Conservation (phyloP, 257 asterid species). For the Ballota nigra region DNA sequence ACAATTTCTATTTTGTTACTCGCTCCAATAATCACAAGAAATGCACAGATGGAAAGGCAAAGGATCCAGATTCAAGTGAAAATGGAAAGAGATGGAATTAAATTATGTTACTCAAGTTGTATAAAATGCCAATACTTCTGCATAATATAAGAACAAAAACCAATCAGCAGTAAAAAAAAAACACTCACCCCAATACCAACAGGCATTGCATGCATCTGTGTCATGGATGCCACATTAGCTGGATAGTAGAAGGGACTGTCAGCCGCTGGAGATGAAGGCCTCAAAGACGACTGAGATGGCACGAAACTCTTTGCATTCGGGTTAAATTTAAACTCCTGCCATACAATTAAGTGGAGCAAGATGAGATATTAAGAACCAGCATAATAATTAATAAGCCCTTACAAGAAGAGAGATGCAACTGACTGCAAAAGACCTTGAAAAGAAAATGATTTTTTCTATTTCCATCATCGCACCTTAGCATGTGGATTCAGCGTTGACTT, state of each 20-base stretch:
- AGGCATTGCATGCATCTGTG: slow-evolving; percentile 88
- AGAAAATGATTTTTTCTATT: neutral
- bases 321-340: slow-evolving; percentile 86
- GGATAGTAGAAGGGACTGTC: slow-evolving; percentile 86
- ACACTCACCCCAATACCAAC: slow-evolving; percentile 80
- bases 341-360: slow-evolving; percentile 21
- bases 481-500: slow-evolving; percentile 84
- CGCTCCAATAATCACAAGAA: neutral
- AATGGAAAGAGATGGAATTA: neutral
- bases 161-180: slow-evolving; percentile 10
- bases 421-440: no score
- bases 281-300: slow-evolving; percentile 66
- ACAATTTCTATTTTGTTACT: neutral
- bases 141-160: slow-evolving; percentile 3
- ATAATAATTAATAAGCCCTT: neutral
- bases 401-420: neutral
- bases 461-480: slow-evolving; percentile 66
- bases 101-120: neutral
- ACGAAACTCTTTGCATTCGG: slow-evolving; percentile 83
- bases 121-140: slow-evolving; percentile 1
- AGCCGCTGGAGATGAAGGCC: slow-evolving; percentile 81
- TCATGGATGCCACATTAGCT: slow-evolving; percentile 56
- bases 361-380: slow-evolving; percentile 12
- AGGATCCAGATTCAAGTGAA: no score
- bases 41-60: no score